These are phyloP conservation scores for Aureobasidium musti DNA, from an alignment of 2,329 filamentous ascomycete species.

Conservation along the genomic window DNA sequence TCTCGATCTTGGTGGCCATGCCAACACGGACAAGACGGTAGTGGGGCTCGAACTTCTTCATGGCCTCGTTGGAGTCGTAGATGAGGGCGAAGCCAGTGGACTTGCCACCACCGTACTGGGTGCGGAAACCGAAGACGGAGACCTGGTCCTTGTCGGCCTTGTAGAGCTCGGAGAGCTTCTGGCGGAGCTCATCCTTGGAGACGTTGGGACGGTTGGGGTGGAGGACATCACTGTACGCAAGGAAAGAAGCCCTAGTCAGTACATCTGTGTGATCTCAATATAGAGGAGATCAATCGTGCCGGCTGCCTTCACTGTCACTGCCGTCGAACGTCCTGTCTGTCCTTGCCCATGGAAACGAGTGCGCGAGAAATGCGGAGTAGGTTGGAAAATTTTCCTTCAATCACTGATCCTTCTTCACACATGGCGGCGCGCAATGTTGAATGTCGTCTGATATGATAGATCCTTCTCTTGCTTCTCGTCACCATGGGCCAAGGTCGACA, in stretches of 20 bases:
- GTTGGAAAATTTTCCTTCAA: slow-evolving; percentile 9
- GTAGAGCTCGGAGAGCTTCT: slow-evolving; percentile 93
- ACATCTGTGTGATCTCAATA: slow-evolving; percentile 15
- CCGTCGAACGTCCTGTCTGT: background rate
- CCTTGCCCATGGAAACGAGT: background rate
- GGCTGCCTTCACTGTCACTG: slow-evolving; percentile 10
- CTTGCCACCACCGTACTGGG: slow-evolving; percentile 99
- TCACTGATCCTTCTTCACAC: slow-evolving; percentile 1
- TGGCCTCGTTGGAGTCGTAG: slow-evolving; percentile 96
- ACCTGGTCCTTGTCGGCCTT: slow-evolving; percentile 98
- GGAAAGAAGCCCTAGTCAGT: slow-evolving; percentile 26
- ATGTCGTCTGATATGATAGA: slow-evolving; percentile 2
- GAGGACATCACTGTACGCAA: slow-evolving; percentile 82
- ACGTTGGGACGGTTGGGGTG: slow-evolving; percentile 98
- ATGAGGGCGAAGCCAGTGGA: slow-evolving; percentile 97
- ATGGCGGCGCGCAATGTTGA: slow-evolving; percentile 19
- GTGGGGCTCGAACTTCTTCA: slow-evolving; percentile 99
- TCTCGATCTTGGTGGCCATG: slow-evolving; percentile 91
- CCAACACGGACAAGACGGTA: slow-evolving; percentile 96
- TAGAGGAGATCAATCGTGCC: slow-evolving; percentile 24
- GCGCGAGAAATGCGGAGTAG: background rate
- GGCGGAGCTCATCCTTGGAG: slow-evolving; percentile 97
- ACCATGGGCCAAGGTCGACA: slow-evolving; percentile 4
- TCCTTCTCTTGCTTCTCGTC: slow-evolving; percentile 22
- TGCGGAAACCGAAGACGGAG: slow-evolving; percentile 97